phyloP scores from a whole-genome alignment of 352 stramenopile genomes.

The Phytophthora sansomeana region DNA sequence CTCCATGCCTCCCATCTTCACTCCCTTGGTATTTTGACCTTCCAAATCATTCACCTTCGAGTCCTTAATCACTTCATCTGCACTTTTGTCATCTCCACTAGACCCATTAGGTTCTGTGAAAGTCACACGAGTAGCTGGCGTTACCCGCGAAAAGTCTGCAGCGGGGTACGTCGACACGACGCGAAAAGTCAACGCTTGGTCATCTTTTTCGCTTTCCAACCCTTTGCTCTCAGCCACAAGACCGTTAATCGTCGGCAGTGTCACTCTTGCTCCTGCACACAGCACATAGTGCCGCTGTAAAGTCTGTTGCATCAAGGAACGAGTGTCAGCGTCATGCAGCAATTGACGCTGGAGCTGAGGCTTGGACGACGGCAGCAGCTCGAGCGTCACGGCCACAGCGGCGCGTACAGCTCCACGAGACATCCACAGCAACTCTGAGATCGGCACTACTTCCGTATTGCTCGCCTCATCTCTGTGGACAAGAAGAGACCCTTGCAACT shows the following conservation, averaged over 20 bases:
- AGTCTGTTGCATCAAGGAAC: slow-evolving; percentile 62
- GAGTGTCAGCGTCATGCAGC: slow-evolving; percentile 41
- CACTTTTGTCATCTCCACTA: background rate
- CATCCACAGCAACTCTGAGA: slow-evolving; percentile 51
- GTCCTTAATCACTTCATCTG: background rate
- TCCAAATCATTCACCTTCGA: background rate
- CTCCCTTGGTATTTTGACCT: slow-evolving; percentile 10
- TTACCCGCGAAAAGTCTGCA: slow-evolving; percentile 44
- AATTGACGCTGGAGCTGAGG: slow-evolving; percentile 20
- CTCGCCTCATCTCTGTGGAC: slow-evolving; percentile 1
- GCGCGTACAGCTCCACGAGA: slow-evolving; percentile 44
- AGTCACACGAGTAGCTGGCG: slow-evolving; percentile 58
- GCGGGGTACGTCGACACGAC: slow-evolving; percentile 62
- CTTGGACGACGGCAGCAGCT: slow-evolving; percentile 34
- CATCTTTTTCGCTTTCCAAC: background rate
- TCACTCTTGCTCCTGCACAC: slow-evolving; percentile 46
- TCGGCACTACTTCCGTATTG: background rate
- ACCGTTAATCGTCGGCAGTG: slow-evolving; percentile 42
- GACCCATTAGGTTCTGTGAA: slow-evolving; percentile 40
- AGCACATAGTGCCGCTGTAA: slow-evolving; percentile 62
- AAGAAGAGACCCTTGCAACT: slow-evolving; percentile 38
- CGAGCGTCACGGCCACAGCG: slow-evolving; percentile 62
- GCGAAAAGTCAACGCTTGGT: slow-evolving; percentile 40
- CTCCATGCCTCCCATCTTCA: slow-evolving; percentile 73
- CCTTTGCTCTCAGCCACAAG: slow-evolving; percentile 33